A percentile compares a stretch with the other conserved stretches of the same genome.
phyloP scores from a whole-genome alignment of 139 green algal genomes.

The Trebouxia sp. region DNA sequence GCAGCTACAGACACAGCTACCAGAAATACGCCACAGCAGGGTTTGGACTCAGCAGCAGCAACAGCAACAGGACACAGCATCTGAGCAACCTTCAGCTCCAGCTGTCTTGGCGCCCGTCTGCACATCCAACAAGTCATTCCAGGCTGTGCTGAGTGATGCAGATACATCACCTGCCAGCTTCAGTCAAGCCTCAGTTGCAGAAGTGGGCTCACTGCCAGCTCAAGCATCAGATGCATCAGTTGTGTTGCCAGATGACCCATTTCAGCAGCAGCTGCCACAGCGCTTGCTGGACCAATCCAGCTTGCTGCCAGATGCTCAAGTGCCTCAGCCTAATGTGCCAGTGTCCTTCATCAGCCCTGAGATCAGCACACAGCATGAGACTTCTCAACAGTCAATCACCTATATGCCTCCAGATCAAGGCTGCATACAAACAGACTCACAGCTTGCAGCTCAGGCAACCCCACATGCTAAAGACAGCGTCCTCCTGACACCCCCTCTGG shows the following conservation, averaged over 20 bases:
- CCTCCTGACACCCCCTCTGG: no score
- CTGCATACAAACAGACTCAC: no score
- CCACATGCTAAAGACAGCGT: no score
- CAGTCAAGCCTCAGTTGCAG: neutral
- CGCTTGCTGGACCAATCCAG: neutral
- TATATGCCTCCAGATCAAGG: no score
- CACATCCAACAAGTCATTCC: neutral
- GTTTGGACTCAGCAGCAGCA: neutral
- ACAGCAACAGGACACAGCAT: neutral
- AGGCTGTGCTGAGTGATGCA: neutral
- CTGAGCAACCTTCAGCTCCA: neutral
- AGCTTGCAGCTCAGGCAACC: neutral
- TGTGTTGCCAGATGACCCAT: constrained; percentile 10
- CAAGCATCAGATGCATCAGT: neutral
- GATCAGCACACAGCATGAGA: neutral
- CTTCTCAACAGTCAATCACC: no score
- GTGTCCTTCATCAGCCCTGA: neutral
- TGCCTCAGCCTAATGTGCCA: no score
- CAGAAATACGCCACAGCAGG: neutral
- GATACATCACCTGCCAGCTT: neutral
- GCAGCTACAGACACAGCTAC: neutral
- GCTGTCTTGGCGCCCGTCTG: neutral
- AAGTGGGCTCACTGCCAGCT: neutral
- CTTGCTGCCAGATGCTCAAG: neutral
- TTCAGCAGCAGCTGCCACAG: constrained; percentile 16